Evolutionary conservation across 257 asterid species (phyloP), one percentile per base, ranked within the genome.

Genomic region (Capsicum rhomboideum): DNA sequence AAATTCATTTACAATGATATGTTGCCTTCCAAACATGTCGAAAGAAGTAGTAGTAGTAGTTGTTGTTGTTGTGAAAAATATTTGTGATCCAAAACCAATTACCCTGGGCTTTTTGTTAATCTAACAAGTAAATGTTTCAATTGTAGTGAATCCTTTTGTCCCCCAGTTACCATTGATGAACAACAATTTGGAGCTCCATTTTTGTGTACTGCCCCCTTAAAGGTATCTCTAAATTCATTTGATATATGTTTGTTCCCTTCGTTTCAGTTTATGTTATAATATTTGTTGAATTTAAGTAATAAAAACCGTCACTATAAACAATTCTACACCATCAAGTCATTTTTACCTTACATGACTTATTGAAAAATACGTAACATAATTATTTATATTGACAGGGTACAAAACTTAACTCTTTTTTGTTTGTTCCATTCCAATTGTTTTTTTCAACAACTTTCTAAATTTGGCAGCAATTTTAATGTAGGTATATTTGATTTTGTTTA

Each of bases 151-250:
- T 87, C 94, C 6, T 29, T 85, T 64, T 91, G 94, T 84, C 72
- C 80, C 2, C 86, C 86, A 8, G 88, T 58, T 12, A 80, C 86
- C 20, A 64, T 68, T 0, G 83, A 85, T 18, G 16, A 86, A 18
- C 1, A 21, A 42, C 66, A 46, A 68, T 23, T 0, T 75, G 82
- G 86, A 72, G 8, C 89, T 44, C 94, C 94, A 40, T 88, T 79
- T 84, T 77, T 90, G 23, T 91, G 94, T 88, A 87, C 92, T 1
- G 81, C 92, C 52, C 94, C 93, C 11, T 86, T 91, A 21, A 91
- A 91, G 93, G 94, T 88, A 46, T 68, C 66, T 6, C 79, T 42
- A 42, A 8, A 64, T 64, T 29, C 72, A 64, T 29, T 29, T 64
- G 3, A 10, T 59, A 56, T 23, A 11, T 21, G 29, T n/a, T 21